Evolutionary conservation across 352 stramenopile species (phyloP).

Genomic region (Globisporangium ultimum): DNA sequence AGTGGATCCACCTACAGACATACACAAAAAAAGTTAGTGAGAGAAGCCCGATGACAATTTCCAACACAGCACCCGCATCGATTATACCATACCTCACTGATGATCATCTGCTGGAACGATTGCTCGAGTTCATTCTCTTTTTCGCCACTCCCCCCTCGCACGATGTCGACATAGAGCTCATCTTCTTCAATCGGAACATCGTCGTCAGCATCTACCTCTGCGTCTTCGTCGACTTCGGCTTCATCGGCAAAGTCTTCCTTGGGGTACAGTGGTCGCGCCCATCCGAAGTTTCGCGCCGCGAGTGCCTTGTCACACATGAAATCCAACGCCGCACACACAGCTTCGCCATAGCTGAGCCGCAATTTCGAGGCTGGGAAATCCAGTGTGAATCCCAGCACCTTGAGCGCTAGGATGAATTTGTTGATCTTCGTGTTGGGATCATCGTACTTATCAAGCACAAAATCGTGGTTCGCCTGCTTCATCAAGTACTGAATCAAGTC

Average conservation of each 20-base stretch:
- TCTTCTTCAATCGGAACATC: slow-evolving; percentile 19
- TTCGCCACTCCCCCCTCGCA: slow-evolving; percentile 30
- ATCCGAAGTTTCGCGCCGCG: slow-evolving; percentile 54
- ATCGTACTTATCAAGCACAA: slow-evolving; percentile 87
- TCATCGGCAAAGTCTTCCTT: slow-evolving; percentile 74
- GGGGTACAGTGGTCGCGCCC: slow-evolving; percentile 63
- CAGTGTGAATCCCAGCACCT: slow-evolving; percentile 76
- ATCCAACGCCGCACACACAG: slow-evolving; percentile 64
- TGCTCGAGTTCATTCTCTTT: slow-evolving; percentile 62
- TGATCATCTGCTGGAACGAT: slow-evolving; percentile 84
- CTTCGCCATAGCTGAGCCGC: slow-evolving; percentile 74
- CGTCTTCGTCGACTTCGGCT: slow-evolving; percentile 50
- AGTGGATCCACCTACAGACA: slow-evolving; percentile 50
- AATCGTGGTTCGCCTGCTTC: slow-evolving; percentile 75
- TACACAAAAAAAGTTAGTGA: slow-evolving; percentile 2
- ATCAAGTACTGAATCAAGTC: slow-evolving; percentile 71
- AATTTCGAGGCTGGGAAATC: slow-evolving; percentile 81
- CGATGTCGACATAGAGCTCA: slow-evolving; percentile 52
- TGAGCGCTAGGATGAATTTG: slow-evolving; percentile 83
- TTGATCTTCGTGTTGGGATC: slow-evolving; percentile 85
- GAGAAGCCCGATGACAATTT: too few relatives aligned
- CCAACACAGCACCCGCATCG: neutral
- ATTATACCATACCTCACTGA: slow-evolving; percentile 42
- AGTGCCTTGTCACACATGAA: slow-evolving; percentile 85
- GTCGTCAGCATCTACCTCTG: slow-evolving; percentile 37